A percentile compares a stretch with the other conserved stretches of the same genome.
Evolutionary conservation across 305 asterid genomes (phyloP).

Genomic region (Lippia alba): DNA sequence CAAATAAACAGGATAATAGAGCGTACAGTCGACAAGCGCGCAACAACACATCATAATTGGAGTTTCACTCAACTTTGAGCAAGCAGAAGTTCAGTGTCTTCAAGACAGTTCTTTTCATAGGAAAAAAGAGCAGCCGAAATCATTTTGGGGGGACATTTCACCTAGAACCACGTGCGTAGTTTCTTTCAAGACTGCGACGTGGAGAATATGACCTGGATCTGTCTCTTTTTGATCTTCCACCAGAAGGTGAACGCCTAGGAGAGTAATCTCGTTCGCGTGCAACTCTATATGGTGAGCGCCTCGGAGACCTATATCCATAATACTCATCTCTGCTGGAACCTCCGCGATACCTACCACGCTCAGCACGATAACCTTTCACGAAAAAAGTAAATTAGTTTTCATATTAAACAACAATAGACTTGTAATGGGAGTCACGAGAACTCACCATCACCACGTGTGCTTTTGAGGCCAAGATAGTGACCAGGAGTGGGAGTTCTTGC

Average conservation of each 20-base stretch:
- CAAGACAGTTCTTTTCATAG: conserved; percentile 8
- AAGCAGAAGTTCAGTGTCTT: conserved; percentile 12
- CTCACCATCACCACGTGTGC: conserved; percentile 78
- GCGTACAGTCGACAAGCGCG: conserved; percentile 25
- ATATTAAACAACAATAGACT: conserved; percentile 6
- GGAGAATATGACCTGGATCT: conserved; percentile 88
- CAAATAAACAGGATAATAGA: conserved; percentile 18
- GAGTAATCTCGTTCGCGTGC: conserved; percentile 71
- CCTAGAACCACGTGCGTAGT: conserved; percentile 73
- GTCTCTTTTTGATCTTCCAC: conserved; percentile 82
- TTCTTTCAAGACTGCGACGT: conserved; percentile 59
- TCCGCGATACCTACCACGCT: conserved; percentile 72
- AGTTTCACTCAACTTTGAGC: conserved; percentile 8
- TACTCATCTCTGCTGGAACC: conserved; percentile 74
- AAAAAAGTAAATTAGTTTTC: conserved; percentile 30
- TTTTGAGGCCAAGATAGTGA: conserved; percentile 93
- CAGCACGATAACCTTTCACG: conserved; percentile 57
- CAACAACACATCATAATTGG: conserved; percentile 15
- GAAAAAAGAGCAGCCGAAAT: conserved; percentile 19
- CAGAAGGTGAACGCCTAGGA: conserved; percentile 67
- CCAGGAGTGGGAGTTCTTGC: conserved; percentile 98
- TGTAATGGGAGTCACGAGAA: conserved; percentile 27
- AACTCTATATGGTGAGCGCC: conserved; percentile 61
- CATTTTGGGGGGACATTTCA: conserved; percentile 36
- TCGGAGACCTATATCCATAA: conserved; percentile 71